phyloP scores from a whole-genome alignment of 768 basidiomycete genomes.

The Tulasnella sp. region DNA sequence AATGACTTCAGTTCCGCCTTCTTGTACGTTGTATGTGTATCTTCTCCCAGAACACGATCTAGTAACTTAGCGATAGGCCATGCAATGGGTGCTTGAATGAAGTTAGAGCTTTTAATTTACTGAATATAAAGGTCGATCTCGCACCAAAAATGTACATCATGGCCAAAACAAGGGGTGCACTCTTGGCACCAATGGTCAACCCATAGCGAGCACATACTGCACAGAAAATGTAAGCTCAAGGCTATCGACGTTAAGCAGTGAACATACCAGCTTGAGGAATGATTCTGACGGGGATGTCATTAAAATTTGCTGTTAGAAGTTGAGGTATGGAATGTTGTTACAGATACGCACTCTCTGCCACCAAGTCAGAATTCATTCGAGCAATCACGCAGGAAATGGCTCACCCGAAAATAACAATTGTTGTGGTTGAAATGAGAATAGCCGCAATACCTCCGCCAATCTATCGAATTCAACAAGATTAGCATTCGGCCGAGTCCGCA shows the following conservation, averaged over 20 bases:
- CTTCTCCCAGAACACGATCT: constrained; percentile 63
- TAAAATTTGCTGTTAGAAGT: constrained; percentile 31
- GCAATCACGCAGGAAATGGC: constrained; percentile 17
- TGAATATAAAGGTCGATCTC: neutral
- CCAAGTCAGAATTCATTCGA: constrained; percentile 24
- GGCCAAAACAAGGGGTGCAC: constrained; percentile 57
- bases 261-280: constrained; percentile 58
- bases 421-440: constrained; percentile 17
- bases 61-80: constrained; percentile 60
- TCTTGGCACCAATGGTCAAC: constrained; percentile 62
- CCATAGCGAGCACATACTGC: constrained; percentile 44
- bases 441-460: constrained; percentile 19
- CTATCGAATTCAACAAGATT: constrained; percentile 2
- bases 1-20: constrained; percentile 19
- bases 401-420: constrained; percentile 69
- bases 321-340: too few species aligned
- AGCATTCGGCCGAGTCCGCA: neutral
- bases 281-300: constrained; percentile 40
- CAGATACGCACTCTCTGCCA: too few species aligned
- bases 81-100: constrained; percentile 62
- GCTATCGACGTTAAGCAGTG: neutral
- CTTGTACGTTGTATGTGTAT: constrained; percentile 32
- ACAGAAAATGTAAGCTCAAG: neutral
- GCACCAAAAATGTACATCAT: constrained; percentile 57
- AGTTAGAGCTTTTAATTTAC: too few species aligned